These are phyloP conservation scores for Antrodiella citrinella DNA, from an alignment of 768 basidiomycete species.

Conservation along the genomic window DNA sequence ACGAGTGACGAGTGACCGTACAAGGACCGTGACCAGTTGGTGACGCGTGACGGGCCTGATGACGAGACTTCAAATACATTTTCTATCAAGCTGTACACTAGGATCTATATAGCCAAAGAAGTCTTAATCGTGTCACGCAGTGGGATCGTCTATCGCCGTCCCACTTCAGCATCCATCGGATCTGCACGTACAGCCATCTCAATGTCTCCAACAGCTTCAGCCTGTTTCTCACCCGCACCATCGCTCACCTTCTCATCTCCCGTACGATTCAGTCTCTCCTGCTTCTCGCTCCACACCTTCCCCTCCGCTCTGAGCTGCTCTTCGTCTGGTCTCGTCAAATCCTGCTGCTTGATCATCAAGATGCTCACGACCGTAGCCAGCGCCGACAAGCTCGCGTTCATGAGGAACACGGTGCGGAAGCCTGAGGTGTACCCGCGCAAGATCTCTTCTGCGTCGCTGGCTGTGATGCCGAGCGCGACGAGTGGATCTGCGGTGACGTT, in stretches of 20 bases:
- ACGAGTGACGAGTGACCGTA: no score
- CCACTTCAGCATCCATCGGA: no score
- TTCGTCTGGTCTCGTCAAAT: slow-evolving; percentile 52
- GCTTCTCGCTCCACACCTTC: slow-evolving; percentile 9
- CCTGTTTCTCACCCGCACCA: neutral
- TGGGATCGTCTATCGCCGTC: no score
- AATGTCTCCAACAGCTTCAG: slow-evolving; percentile 1
- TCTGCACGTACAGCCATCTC: no score
- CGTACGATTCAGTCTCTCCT: neutral
- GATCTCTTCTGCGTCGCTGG: slow-evolving; percentile 29
- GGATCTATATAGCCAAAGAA: no score
- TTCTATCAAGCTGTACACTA: no score
- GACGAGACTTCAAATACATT: no score
- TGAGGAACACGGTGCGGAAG: slow-evolving; percentile 50
- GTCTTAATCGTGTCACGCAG: no score
- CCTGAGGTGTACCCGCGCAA: slow-evolving; percentile 49
- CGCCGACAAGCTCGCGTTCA: slow-evolving; percentile 48
- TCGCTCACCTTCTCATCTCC: neutral
- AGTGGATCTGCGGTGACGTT: slow-evolving; percentile 7
- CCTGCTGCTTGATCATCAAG: slow-evolving; percentile 53
- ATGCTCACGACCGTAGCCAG: slow-evolving; percentile 48
- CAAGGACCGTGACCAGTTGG: no score
- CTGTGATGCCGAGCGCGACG: slow-evolving; percentile 25
- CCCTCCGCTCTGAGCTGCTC: slow-evolving; percentile 37
- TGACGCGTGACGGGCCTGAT: no score